Evolutionary conservation across 2,329 filamentous ascomycete species (phyloP).

Genomic region (Exophiala phaeomuriformis): DNA sequence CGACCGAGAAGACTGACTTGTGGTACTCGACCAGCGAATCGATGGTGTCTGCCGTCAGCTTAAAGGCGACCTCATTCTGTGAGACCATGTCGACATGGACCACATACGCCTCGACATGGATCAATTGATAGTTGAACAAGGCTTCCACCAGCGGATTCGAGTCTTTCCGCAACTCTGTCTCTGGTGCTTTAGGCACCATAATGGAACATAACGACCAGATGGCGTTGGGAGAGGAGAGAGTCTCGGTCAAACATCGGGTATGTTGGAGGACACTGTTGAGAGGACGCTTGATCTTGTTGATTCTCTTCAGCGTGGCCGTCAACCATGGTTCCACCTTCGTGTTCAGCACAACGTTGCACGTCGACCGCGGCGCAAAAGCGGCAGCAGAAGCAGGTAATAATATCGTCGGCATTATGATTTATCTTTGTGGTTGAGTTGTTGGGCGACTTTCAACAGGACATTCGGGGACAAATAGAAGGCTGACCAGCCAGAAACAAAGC

Average conservation of each 20-base stretch:
- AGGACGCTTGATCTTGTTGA: constrained; percentile 92
- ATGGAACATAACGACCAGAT: constrained; percentile 92
- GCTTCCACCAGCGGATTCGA: constrained; percentile 76
- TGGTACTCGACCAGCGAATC: constrained; percentile 90
- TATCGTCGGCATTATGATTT: constrained; percentile 72
- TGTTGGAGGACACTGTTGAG: constrained; percentile 96
- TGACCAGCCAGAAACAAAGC: constrained; percentile 37
- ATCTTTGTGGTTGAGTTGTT: background rate
- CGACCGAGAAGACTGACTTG: constrained; percentile 87
- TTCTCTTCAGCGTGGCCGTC: constrained; percentile 90
- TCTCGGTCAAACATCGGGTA: constrained; percentile 90
- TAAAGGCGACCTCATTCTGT: constrained; percentile 95
- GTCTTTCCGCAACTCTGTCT: constrained; percentile 75
- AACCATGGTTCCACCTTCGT: constrained; percentile 89
- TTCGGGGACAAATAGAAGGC: constrained; percentile 29
- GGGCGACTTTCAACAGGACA: constrained; percentile 13
- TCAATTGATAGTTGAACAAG: constrained; percentile 83
- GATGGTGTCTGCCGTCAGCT: constrained; percentile 91
- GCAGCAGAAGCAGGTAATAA: constrained; percentile 91
- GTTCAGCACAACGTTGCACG: constrained; percentile 88
- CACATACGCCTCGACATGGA: constrained; percentile 94
- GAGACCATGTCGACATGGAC: constrained; percentile 99
- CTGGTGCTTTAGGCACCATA: constrained; percentile 84
- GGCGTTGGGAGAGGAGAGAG: constrained; percentile 76
- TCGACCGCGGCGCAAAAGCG: constrained; percentile 88